Percentiles rank a stretch among this genome's conserved stretches.
Evolutionary conservation across 2,329 filamentous ascomycete species (phyloP).

Genomic region (Epichloe coenophiala): DNA sequence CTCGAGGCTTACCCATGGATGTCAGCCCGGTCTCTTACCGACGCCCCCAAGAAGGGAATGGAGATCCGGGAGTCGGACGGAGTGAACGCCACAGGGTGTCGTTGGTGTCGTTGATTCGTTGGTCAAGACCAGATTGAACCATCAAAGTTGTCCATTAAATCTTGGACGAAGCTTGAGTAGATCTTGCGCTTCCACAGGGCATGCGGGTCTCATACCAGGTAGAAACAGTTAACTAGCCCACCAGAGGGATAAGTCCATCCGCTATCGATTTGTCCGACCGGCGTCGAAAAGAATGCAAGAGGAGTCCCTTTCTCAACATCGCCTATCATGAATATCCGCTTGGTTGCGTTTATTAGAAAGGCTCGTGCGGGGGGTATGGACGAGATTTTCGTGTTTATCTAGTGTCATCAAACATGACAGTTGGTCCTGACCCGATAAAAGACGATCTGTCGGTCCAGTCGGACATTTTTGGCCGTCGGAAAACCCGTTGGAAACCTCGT

Average conservation of each 20-base stretch:
- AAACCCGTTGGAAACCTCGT: no score
- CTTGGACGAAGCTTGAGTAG: not conserved
- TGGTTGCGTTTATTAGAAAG: not conserved
- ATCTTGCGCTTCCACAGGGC: not conserved
- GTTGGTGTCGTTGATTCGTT: not conserved
- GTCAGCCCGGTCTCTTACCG: not conserved
- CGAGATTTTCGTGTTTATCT: not conserved
- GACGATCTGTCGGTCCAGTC: not conserved
- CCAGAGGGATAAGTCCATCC: not conserved
- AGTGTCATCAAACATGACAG: not conserved
- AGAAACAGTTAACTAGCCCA: no score
- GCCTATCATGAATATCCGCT: not conserved
- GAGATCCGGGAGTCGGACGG: not conserved
- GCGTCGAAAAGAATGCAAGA: not conserved
- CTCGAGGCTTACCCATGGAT: not conserved
- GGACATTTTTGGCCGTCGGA: no score
- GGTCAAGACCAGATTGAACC: not conserved
- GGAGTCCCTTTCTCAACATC: not conserved
- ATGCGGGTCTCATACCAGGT: not conserved
- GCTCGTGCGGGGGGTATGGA: not conserved
- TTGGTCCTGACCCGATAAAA: not conserved
- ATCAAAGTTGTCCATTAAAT: not conserved
- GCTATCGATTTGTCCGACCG: not conserved
- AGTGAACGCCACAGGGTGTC: no score
- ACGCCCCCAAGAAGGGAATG: not conserved